Evolutionary conservation across 2,329 filamentous ascomycete species (phyloP).

Genomic region (Coniochaeta sp.): DNA sequence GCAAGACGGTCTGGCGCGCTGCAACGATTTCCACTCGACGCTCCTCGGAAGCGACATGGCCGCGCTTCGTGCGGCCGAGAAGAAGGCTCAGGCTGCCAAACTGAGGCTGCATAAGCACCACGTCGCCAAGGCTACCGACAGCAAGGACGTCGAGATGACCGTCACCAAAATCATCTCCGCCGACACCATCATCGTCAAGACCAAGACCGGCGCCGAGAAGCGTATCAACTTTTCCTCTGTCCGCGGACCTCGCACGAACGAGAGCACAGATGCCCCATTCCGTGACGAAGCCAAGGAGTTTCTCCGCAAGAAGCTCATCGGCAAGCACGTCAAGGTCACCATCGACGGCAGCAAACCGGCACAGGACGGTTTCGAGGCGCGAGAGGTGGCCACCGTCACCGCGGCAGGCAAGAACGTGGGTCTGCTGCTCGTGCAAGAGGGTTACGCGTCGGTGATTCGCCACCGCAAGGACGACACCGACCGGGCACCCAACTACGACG

Average conservation of each 20-base stretch:
- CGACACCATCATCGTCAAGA: slow-evolving; percentile 81
- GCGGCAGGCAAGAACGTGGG: slow-evolving; percentile 83
- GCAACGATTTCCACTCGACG: slow-evolving; percentile 93
- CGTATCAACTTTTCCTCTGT: slow-evolving; percentile 89
- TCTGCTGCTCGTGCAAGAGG: slow-evolving; percentile 78
- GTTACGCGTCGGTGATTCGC: slow-evolving; percentile 88
- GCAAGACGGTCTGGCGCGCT: slow-evolving; percentile 81
- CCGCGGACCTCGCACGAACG: slow-evolving; percentile 82
- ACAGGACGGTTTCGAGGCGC: slow-evolving; percentile 84
- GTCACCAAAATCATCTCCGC: slow-evolving; percentile 82
- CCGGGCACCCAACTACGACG: slow-evolving; percentile 88
- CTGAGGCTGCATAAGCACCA: slow-evolving; percentile 77
- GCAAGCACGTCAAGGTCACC: slow-evolving; percentile 85
- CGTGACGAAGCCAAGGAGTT: slow-evolving; percentile 94
- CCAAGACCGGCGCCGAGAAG: slow-evolving; percentile 79
- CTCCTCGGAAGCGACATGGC: slow-evolving; percentile 87
- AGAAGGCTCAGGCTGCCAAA: slow-evolving; percentile 68
- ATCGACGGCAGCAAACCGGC: slow-evolving; percentile 89
- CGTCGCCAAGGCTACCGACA: slow-evolving; percentile 60
- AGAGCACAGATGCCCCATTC: slow-evolving; percentile 83
- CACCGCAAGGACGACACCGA: slow-evolving; percentile 94
- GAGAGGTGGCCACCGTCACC: slow-evolving; percentile 85
- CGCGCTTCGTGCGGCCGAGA: slow-evolving; percentile 76
- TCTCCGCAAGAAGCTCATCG: slow-evolving; percentile 85
- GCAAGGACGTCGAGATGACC: slow-evolving; percentile 66